Percentiles rank a stretch among this genome's conserved stretches.
phyloP scores from a whole-genome alignment of 2,329 filamentous ascomycete genomes.

The Pleurostoma richardsiae region DNA sequence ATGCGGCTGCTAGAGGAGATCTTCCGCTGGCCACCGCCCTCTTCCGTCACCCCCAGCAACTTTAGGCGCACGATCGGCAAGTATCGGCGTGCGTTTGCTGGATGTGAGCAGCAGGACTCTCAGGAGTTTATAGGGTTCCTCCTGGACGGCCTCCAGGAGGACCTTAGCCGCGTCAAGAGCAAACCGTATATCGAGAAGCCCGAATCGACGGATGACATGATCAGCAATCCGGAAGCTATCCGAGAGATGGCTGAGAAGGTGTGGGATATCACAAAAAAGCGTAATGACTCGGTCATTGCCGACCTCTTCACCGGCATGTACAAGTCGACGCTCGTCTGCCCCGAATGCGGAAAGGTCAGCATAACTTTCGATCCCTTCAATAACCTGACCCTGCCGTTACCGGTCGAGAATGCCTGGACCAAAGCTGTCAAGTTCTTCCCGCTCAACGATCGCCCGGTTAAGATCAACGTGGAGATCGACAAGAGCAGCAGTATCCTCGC shows the following conservation, averaged over 20 bases:
- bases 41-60: slow-evolving; percentile 70
- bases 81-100: slow-evolving; percentile 81
- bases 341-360: slow-evolving; percentile 87
- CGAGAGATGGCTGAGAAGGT: slow-evolving; percentile 80
- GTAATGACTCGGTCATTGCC: slow-evolving; percentile 92
- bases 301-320: slow-evolving; percentile 97
- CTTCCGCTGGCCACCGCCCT: slow-evolving; percentile 61
- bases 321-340: slow-evolving; percentile 94
- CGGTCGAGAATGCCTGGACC: slow-evolving; percentile 77
- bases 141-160: slow-evolving; percentile 90
- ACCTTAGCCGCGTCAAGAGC: slow-evolving; percentile 87
- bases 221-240: slow-evolving; percentile 75
- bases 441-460: slow-evolving; percentile 63
- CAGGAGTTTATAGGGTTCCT: slow-evolving; percentile 96
- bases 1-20: slow-evolving; percentile 71
- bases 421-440: slow-evolving; percentile 74
- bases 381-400: slow-evolving; percentile 85
- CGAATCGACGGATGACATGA: slow-evolving; percentile 95
- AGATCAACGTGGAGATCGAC: slow-evolving; percentile 73
- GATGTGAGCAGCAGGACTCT: slow-evolving; percentile 94
- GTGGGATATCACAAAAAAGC: slow-evolving; percentile 84
- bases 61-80: slow-evolving; percentile 82
- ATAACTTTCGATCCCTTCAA: slow-evolving; percentile 99
- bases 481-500: slow-evolving; percentile 66
- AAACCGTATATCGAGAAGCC: slow-evolving; percentile 98